Evolutionary conservation across 306 rosid species (phyloP), one percentile per base, ranked within the genome.

Genomic region (Gillenia trifoliata): DNA sequence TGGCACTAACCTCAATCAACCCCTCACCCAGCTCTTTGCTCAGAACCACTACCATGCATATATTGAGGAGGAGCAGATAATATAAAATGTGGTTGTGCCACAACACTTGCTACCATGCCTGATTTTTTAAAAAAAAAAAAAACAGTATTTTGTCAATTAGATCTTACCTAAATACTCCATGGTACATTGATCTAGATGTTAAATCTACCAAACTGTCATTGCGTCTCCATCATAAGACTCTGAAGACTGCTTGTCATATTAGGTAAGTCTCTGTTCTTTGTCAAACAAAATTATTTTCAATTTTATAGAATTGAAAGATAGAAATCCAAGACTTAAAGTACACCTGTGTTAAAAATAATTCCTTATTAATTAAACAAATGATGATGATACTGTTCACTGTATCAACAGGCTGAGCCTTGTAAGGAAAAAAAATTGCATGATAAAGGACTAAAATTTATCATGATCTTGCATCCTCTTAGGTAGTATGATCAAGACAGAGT

Each of bases 11-110:
- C 94, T 80, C 85, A 87, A 71, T 87, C 89, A 82, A 75, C 88
- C 83, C 84, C 85, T 91, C 92, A 93, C 83, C 96, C 93, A 78
- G 86, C 73, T 63, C 93, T 80, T 84, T 89, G 98, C 85, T 92
- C 96, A 82, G 94, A 87, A 85, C 94, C 90, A 45, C 92, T 78
- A 75, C 92, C 92, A 79, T 87, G 90, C 82, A 91, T 79, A 64
- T 85, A 91, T 81, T 90, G 52, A 16, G 20, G 96, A 80, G 95
- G 60, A 77, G 90, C 86, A 85, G 89, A 88, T 83, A 88, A 89
- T 75, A 89, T 84, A 78, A 89, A 89, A 84, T 88, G 98, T 50
- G 87, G 90, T 77, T 91, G 97, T 40, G 85, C 98, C 63, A 89
- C 90, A 86, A 91, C 85, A 28, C 96, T 89, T 56, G 88, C 89